These are phyloP conservation scores for Rhizoctonia solani DNA, from an alignment of 1,284 basidiomycete species.

Conservation along the genomic window DNA sequence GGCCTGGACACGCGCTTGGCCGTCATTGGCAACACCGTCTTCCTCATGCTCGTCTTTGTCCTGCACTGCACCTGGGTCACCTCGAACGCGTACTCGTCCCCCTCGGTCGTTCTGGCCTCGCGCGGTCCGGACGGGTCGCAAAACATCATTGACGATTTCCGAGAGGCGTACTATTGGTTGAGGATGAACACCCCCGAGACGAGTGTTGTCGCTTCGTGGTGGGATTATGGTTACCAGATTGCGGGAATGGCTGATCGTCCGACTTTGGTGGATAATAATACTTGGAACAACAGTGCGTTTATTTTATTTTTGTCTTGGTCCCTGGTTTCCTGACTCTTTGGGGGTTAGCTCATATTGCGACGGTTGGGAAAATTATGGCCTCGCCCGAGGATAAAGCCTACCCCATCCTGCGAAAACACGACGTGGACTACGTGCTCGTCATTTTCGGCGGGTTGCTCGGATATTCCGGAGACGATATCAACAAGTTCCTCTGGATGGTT, in stretches of 20 bases:
- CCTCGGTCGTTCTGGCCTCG: constrained; percentile 93
- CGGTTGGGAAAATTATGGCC: constrained; percentile 97
- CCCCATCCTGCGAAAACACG: constrained; percentile 95
- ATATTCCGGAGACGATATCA: constrained; percentile 98
- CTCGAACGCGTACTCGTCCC: constrained; percentile 93
- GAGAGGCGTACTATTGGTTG: constrained; percentile 99
- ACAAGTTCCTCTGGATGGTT: constrained; percentile 99
- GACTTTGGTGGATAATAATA: constrained; percentile 99
- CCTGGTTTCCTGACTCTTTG: neutral
- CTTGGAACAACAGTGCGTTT: constrained; percentile 97
- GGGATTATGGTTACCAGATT: constrained; percentile 99
- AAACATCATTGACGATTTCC: constrained; percentile 98
- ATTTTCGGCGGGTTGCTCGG: constrained; percentile 97
- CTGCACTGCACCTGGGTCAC: constrained; percentile 98
- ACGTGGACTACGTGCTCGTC: constrained; percentile 96
- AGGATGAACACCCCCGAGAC: constrained; percentile 92
- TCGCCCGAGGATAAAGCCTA: constrained; percentile 93
- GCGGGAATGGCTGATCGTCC: constrained; percentile 97
- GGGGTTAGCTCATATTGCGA: constrained; percentile 93
- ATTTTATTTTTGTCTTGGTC: neutral
- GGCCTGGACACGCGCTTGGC: constrained; percentile 81
- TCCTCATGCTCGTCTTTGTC: constrained; percentile 87
- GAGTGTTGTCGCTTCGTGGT: constrained; percentile 98
- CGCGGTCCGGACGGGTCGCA: constrained; percentile 81
- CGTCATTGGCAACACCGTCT: constrained; percentile 76